Percentiles rank a stretch among this genome's conserved stretches.
These are phyloP conservation scores for Cicer bijugum DNA, from an alignment of 306 rosid genomes.

Conservation along the genomic window DNA sequence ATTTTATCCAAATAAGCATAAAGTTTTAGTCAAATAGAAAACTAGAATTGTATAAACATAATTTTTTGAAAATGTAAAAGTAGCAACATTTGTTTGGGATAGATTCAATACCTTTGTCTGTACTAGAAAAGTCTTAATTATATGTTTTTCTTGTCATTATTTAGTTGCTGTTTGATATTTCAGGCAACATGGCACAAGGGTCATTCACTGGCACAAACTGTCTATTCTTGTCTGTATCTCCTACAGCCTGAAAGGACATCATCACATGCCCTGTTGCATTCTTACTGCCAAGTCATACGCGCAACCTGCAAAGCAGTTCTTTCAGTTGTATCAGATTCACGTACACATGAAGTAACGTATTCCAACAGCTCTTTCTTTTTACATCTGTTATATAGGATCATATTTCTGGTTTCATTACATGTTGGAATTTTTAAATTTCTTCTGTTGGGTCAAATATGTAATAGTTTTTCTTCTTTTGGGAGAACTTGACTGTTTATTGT, in stretches of 20 bases:
- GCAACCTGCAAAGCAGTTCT: conserved; percentile 88
- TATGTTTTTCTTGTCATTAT: conserved; percentile 38
- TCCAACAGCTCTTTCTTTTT: conserved; percentile 58
- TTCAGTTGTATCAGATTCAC: conserved; percentile 83
- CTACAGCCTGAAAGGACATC: conserved; percentile 83
- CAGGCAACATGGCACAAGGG: conserved; percentile 99
- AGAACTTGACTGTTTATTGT: conserved; percentile 9
- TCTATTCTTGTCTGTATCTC: conserved; percentile 97
- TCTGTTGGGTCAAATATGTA: conserved; percentile 16
- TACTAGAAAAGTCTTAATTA: not conserved
- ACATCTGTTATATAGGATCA: conserved; percentile 2
- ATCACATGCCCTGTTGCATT: conserved; percentile 80
- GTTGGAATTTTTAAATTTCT: conserved; percentile 12
- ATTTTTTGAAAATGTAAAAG: conserved; percentile 8
- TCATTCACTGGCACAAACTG: conserved; percentile 96
- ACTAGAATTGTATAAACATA: conserved; percentile 14
- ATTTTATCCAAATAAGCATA: conserved; percentile 26
- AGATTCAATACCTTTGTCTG: conserved; percentile 4
- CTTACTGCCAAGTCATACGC: conserved; percentile 78
- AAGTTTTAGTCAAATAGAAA: conserved; percentile 9
- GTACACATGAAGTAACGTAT: conserved; percentile 99
- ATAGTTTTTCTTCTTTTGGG: conserved; percentile 28
- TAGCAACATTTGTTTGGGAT: not conserved
- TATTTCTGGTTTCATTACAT: not conserved
- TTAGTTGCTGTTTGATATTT: conserved; percentile 49